These are phyloP conservation scores for Ophiostoma angusticollis DNA, from an alignment of 2,329 filamentous ascomycete genomes.

Conservation along the genomic window DNA sequence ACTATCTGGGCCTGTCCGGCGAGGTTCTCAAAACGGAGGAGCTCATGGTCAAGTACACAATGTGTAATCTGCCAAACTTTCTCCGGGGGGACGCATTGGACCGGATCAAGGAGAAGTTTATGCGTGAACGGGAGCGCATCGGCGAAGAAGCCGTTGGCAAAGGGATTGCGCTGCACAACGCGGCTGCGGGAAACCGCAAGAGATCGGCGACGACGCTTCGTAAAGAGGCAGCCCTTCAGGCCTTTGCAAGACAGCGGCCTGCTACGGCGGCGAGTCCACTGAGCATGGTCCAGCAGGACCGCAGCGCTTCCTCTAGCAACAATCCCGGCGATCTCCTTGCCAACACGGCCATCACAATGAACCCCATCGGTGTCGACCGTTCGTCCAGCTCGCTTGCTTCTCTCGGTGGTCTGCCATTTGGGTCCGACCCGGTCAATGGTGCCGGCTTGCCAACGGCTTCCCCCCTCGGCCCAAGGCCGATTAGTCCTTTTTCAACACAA, in stretches of 20 bases:
- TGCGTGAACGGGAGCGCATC: conserved; percentile 67
- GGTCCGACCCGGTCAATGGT: conserved; percentile 18
- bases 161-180: conserved; percentile 90
- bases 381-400: conserved; percentile 19
- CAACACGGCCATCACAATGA: conserved; percentile 59
- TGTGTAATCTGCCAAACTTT: conserved; percentile 82
- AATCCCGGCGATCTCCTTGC: conserved; percentile 69
- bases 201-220: conserved; percentile 62
- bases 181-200: conserved; percentile 48
- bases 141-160: conserved; percentile 73
- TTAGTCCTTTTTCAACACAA: conserved; percentile 45
- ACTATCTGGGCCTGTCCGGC: conserved; percentile 80
- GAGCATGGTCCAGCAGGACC: conserved; percentile 28
- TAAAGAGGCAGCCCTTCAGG: conserved; percentile 67
- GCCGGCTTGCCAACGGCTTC: conserved; percentile 28
- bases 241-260: conserved; percentile 35
- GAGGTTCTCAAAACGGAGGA: conserved; percentile 89
- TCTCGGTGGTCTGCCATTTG: conserved; percentile 2
- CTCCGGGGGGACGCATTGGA: conserved; percentile 72
- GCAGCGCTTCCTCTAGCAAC: conserved; percentile 33
- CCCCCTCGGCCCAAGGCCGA: conserved; percentile 36
- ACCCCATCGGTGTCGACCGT: conserved; percentile 32
- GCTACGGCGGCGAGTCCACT: conserved; percentile 30
- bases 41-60: conserved; percentile 85
- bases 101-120: conserved; percentile 86